Evolutionary conservation across 495 filamentous ascomycete genomes (phyloP).

Genomic region (Aspergillus leporis): DNA sequence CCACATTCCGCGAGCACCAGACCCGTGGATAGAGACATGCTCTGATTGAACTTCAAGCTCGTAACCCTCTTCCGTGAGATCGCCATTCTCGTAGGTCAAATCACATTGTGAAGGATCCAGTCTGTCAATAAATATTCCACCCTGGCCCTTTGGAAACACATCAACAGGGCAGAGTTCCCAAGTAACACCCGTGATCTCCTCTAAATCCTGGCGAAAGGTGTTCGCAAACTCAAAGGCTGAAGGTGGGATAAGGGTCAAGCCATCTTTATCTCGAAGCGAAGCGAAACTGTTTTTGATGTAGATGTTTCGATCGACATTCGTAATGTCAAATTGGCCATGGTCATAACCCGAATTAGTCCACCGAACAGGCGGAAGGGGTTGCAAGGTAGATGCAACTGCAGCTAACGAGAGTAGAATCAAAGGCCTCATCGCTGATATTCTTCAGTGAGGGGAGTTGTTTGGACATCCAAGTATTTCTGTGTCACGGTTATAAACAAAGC

Average conservation of each 20-base stretch:
- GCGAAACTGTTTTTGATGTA: constrained; percentile 27
- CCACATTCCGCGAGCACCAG: constrained; percentile 53
- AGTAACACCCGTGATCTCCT: constrained; percentile 31
- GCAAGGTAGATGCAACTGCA: constrained; percentile 1
- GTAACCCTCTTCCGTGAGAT: constrained; percentile 50
- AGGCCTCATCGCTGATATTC: background rate
- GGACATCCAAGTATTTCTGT: background rate
- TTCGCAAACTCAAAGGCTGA: constrained; percentile 48
- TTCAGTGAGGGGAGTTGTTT: background rate
- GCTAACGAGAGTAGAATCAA: background rate
- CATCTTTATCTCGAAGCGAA: constrained; percentile 29
- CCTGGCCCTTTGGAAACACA: constrained; percentile 20
- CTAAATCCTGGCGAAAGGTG: constrained; percentile 47
- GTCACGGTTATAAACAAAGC: background rate
- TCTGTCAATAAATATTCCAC: constrained; percentile 38
- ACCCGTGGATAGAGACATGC: constrained; percentile 41
- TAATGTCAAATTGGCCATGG: background rate
- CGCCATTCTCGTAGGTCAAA: constrained; percentile 49
- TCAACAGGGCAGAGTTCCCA: constrained; percentile 30
- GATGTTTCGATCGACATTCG: constrained; percentile 17
- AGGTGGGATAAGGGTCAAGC: constrained; percentile 55
- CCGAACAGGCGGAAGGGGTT: constrained; percentile 2
- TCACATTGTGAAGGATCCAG: constrained; percentile 2
- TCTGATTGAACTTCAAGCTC: constrained; percentile 32
- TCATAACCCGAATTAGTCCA: background rate